Conservation (phyloP, 179 eudicot species). For the Beta lomatogona region DNA sequence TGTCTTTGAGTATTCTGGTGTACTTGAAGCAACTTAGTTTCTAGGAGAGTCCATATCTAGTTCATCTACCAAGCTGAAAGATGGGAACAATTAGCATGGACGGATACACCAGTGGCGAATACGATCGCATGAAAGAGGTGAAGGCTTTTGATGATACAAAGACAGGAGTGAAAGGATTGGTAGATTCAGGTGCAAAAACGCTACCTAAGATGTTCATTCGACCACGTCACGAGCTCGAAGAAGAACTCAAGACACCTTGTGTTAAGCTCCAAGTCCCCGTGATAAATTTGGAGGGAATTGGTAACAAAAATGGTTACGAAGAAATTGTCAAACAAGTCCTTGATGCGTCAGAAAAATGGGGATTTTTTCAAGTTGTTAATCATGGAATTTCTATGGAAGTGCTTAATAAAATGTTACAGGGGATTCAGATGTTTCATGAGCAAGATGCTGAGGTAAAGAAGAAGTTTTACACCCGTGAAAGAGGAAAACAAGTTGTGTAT, state of each 20-base stretch:
- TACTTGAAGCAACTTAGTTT: background rate
- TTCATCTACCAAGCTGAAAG: background rate
- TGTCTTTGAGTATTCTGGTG: background rate
- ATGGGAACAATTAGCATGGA: conserved; percentile 3
- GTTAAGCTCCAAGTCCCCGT: conserved; percentile 13
- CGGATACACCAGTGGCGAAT: background rate
- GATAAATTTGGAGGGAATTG: conserved; percentile 22
- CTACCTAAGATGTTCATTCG: conserved; percentile 27
- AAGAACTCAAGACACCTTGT: background rate
- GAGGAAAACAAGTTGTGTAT: background rate
- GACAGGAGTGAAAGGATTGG: conserved; percentile 28
- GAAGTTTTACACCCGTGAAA: background rate
- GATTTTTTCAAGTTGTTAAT: conserved; percentile 29
- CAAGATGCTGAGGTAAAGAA: conserved; percentile 25
- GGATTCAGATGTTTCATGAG: conserved; percentile 14
- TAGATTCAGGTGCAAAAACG: conserved; percentile 9
- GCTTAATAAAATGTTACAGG: conserved; percentile 16
- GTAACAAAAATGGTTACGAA: background rate
- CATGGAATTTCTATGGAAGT: conserved; percentile 23
- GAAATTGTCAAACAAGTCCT: conserved; percentile 17
- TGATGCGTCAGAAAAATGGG: conserved; percentile 26
- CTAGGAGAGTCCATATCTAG: background rate
- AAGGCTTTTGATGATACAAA: conserved; percentile 26
- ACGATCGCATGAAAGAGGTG: conserved; percentile 18
- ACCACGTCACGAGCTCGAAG: conserved; percentile 17